Percentiles rank a stretch among this genome's conserved stretches.
Conservation (phyloP, 1,284 basidiomycete genomes). For the Dichomitus squalens region DNA sequence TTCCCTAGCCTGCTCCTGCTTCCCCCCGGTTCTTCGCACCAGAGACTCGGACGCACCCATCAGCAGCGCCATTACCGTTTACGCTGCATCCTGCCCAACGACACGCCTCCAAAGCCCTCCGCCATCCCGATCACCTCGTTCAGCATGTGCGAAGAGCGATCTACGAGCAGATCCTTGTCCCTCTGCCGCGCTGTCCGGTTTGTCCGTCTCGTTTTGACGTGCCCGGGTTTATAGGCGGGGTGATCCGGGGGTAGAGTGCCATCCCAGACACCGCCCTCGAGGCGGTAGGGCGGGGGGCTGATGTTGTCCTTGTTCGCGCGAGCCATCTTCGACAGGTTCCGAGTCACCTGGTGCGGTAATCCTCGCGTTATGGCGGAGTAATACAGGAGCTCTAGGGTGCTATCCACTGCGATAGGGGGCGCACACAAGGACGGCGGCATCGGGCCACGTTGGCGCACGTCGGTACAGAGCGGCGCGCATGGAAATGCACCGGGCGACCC, state of each 20-base stretch:
- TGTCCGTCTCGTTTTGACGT: not conserved
- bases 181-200: not conserved
- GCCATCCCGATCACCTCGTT: constrained; percentile 54
- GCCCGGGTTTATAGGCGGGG: constrained; percentile 15
- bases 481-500: too few relatives aligned
- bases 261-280: constrained; percentile 42
- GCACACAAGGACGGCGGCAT: not conserved
- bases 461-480: not conserved
- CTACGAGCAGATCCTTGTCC: constrained; percentile 9
- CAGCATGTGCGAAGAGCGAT: constrained; percentile 40
- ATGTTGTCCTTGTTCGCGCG: constrained; percentile 29
- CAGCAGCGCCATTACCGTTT: not conserved
- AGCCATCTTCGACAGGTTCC: constrained; percentile 44
- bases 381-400: constrained; percentile 54
- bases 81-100: constrained; percentile 37
- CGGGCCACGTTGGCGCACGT: not conserved
- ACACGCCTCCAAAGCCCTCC: constrained; percentile 46
- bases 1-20: too few relatives aligned
- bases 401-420: constrained; percentile 48
- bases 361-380: constrained; percentile 60
- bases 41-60: too few relatives aligned
- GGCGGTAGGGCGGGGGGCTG: not conserved
- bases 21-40: too few relatives aligned
- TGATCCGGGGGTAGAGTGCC: constrained; percentile 35
- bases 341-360: constrained; percentile 56